Evolutionary conservation across 805 yeast species (phyloP).

Genomic region (Sungouiozyma intestinalis): DNA sequence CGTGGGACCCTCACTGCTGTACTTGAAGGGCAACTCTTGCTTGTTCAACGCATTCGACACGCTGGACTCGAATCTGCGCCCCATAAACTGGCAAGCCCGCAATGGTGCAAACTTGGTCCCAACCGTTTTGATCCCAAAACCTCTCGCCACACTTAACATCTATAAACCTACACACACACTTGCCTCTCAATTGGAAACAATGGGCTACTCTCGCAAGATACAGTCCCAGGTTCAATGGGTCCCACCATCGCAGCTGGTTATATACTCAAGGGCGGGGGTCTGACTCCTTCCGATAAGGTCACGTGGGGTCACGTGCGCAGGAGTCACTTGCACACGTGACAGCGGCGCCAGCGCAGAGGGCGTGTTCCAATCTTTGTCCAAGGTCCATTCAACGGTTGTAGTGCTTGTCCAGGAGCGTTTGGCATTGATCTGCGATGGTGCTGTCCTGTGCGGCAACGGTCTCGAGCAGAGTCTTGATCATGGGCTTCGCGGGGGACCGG

Average conservation of each 20-base stretch:
- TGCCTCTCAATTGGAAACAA: no score
- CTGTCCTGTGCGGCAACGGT: conserved; percentile 18
- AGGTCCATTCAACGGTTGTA: conserved; percentile 4
- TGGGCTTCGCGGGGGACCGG: conserved; percentile 67
- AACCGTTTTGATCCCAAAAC: background rate
- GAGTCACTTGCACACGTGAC: background rate
- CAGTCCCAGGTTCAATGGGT: no score
- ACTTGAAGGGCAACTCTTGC: conserved; percentile 24
- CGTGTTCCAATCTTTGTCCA: background rate
- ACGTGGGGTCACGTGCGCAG: no score
- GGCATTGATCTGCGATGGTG: conserved; percentile 18
- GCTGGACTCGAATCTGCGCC: background rate
- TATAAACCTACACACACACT: no score
- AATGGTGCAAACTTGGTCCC: no score
- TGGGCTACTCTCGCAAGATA: no score
- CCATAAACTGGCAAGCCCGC: background rate
- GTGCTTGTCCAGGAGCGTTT: conserved; percentile 20
- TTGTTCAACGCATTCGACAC: conserved; percentile 18
- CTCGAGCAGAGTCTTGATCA: conserved; percentile 24
- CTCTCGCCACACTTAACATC: no score
- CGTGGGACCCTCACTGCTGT: conserved; percentile 23
- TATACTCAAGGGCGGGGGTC: background rate
- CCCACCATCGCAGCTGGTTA: no score
- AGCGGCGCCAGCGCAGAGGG: background rate
- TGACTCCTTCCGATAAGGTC: background rate